Evolutionary conservation across 805 yeast species (phyloP).

Genomic region (Candida berthetii): DNA sequence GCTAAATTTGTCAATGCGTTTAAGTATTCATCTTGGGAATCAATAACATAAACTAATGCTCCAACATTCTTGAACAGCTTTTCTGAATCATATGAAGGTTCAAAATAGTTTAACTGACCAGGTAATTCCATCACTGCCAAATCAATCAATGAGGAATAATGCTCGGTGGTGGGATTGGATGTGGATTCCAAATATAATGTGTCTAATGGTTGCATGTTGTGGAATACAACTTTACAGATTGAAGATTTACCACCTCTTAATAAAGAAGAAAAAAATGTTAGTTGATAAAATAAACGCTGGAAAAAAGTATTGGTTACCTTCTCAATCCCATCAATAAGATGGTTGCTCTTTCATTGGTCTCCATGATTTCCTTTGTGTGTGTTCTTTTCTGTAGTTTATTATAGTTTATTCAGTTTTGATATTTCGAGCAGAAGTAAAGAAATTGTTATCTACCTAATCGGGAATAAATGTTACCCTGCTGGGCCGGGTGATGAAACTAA

Average conservation of each 20-base stretch:
- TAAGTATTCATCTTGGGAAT: conserved; percentile 90
- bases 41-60: conserved; percentile 90
- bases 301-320: conserved; percentile 24
- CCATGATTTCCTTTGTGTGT: no score
- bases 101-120: conserved; percentile 86
- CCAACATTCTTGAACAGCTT: conserved; percentile 77
- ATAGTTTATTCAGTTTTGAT: no score
- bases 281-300: background rate
- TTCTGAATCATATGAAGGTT: conserved; percentile 76
- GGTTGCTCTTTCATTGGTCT: conserved; percentile 52
- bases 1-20: conserved; percentile 87
- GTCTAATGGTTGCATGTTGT: conserved; percentile 93
- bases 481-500: no score
- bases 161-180: conserved; percentile 81
- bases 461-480: no score
- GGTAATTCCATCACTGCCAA: conserved; percentile 91
- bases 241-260: conserved; percentile 81
- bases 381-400: no score
- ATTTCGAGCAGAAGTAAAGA: no score
- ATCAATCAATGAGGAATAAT: conserved; percentile 77
- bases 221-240: conserved; percentile 92
- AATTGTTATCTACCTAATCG: no score
- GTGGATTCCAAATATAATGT: conserved; percentile 89
- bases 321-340: conserved; percentile 85
- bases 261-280: background rate